Conservation (phyloP, 768 basidiomycete species). For the Mycena capillaripes region DNA sequence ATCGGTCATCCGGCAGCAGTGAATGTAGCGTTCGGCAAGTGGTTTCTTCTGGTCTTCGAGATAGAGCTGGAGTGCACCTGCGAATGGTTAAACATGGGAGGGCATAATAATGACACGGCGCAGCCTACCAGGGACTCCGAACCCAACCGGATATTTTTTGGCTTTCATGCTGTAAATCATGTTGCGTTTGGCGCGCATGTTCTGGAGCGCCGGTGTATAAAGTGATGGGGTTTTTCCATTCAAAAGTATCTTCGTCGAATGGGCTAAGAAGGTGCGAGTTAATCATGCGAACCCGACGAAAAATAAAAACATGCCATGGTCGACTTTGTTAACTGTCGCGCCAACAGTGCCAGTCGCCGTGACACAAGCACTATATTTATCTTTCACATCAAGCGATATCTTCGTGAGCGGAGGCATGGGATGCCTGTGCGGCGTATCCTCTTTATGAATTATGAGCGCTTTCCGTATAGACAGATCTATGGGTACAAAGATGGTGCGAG, state of each 20-base stretch:
- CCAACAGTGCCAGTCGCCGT: constrained; percentile 24
- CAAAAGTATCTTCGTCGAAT: neutral
- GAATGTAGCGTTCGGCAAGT: constrained; percentile 40
- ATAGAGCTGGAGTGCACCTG: constrained; percentile 12
- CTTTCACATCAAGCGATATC: constrained; percentile 11
- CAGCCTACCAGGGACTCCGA: neutral
- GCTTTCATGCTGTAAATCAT: constrained; percentile 10
- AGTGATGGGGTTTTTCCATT: neutral
- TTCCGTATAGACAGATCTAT: constrained; percentile 1
- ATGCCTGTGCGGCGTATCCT: constrained; percentile 34
- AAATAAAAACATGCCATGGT: constrained; percentile 24
- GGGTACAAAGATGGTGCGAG: constrained; percentile 19
- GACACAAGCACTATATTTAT: constrained; percentile 15
- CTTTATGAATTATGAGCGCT: constrained; percentile 9
- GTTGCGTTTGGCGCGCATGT: neutral
- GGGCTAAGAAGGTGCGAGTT: constrained; percentile 6
- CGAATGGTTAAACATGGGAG: too few relatives aligned
- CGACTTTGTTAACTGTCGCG: constrained; percentile 30
- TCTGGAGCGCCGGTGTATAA: constrained; percentile 26
- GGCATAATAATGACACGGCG: neutral
- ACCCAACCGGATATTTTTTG: constrained; percentile 1
- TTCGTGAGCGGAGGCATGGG: constrained; percentile 36
- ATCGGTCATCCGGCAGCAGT: constrained; percentile 12
- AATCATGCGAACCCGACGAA: neutral
- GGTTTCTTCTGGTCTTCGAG: constrained; percentile 47